phyloP scores from a whole-genome alignment of 805 yeast species.

The Kodamaea kakaduensis region DNA sequence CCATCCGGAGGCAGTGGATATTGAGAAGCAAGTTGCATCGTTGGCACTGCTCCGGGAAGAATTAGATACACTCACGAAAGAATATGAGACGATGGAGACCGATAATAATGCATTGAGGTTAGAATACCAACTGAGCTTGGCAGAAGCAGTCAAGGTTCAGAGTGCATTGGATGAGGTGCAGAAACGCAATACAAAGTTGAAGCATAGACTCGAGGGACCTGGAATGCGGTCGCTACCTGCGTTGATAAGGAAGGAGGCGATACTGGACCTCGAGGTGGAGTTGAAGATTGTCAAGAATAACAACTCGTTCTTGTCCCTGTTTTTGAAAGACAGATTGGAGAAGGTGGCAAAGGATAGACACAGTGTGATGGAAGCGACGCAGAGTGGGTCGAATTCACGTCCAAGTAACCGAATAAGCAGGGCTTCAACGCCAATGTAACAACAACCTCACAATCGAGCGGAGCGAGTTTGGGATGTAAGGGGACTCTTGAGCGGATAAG shows the following conservation, averaged over 20 bases:
- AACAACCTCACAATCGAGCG: no score
- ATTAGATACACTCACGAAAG: constrained; percentile 19
- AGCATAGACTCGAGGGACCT: constrained; percentile 26
- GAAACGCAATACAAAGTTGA: constrained; percentile 17
- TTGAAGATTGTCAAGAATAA: constrained; percentile 25
- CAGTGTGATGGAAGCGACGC: constrained; percentile 24
- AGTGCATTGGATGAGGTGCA: constrained; percentile 18
- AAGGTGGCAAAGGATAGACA: constrained; percentile 33
- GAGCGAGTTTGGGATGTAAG: no score
- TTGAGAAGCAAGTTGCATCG: constrained; percentile 18
- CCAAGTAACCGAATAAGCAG: constrained; percentile 36
- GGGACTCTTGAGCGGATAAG: no score
- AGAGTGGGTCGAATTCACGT: constrained; percentile 27
- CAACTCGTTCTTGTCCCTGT: constrained; percentile 26
- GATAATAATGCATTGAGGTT: constrained; percentile 29
- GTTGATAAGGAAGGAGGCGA: constrained; percentile 32
- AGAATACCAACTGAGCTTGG: constrained; percentile 32
- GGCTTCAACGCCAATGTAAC: constrained; percentile 35
- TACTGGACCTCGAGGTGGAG: constrained; percentile 23
- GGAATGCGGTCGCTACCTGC: constrained; percentile 35
- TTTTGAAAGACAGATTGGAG: constrained; percentile 31
- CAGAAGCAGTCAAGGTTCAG: constrained; percentile 30
- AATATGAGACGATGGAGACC: constrained; percentile 21
- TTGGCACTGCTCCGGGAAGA: constrained; percentile 26
- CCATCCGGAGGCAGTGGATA: constrained; percentile 6